Percentiles rank a stretch among this genome's conserved stretches.
phyloP scores from a whole-genome alignment of 163 green algal genomes.

The Scenedesmus sp. region DNA sequence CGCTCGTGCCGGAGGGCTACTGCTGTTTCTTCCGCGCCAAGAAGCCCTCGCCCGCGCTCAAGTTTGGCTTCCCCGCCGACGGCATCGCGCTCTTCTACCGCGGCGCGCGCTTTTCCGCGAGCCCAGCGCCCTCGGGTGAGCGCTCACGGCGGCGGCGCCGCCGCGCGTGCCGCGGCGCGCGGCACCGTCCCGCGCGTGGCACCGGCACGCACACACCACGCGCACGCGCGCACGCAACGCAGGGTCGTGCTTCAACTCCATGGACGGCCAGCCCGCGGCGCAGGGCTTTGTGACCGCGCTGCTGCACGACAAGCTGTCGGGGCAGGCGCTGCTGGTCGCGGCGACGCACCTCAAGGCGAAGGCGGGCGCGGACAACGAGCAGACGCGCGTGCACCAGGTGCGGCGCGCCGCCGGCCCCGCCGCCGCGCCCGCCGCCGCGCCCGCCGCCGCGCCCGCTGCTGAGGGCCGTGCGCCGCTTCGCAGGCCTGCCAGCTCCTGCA shows the following conservation, averaged over 20 bases:
- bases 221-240: background rate
- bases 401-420: no score
- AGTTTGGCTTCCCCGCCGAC: conserved; percentile 70
- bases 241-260: conserved; percentile 12
- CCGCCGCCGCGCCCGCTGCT: no score
- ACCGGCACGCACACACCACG: no score
- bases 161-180: no score
- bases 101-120: conserved; percentile 53
- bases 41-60: conserved; percentile 61
- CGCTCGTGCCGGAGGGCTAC: conserved; percentile 66
- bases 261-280: conserved; percentile 29
- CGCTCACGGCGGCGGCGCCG: no score
- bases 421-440: no score
- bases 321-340: conserved; percentile 59
- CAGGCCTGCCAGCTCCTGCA: conserved; percentile 34
- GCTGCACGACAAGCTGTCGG: conserved; percentile 50
- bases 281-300: conserved; percentile 58
- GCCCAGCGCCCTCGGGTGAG: conserved; percentile 19
- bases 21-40: conserved; percentile 72
- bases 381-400: conserved; percentile 57
- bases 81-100: conserved; percentile 82
- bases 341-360: conserved; percentile 84
- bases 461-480: background rate
- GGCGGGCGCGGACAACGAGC: conserved; percentile 63
- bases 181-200: no score